A percentile compares a stretch with the other conserved stretches of the same genome.
Evolutionary conservation across 768 basidiomycete genomes (phyloP).

Genomic region (Russula sp.): DNA sequence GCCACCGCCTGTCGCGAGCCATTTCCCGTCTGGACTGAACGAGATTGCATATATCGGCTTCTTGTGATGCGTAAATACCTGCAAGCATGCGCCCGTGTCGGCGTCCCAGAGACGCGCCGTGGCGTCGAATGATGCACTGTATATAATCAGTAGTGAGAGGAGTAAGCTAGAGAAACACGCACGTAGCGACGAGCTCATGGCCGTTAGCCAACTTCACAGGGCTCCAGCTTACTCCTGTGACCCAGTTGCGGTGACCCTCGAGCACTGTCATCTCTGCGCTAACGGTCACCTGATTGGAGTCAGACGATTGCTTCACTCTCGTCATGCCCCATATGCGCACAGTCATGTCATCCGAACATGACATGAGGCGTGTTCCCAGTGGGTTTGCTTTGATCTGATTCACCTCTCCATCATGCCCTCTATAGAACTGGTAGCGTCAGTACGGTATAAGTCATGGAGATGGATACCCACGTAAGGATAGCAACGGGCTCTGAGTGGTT

Average conservation of each 20-base stretch:
- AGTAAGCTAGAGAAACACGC: constrained; percentile 32
- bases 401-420: constrained; percentile 73
- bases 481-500: constrained; percentile 53
- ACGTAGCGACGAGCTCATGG: constrained; percentile 73
- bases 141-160: background rate
- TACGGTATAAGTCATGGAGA: background rate
- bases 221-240: constrained; percentile 71
- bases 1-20: constrained; percentile 73
- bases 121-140: constrained; percentile 74
- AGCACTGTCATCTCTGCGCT: constrained; percentile 44
- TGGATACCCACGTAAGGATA: constrained; percentile 54
- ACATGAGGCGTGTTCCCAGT: constrained; percentile 63
- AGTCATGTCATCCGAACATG: constrained; percentile 79
- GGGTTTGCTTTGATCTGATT: constrained; percentile 74
- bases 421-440: constrained; percentile 33
- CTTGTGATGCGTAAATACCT: constrained; percentile 67
- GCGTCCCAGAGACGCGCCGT: constrained; percentile 84
- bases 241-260: constrained; percentile 61
- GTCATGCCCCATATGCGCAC: constrained; percentile 74
- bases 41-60: constrained; percentile 68
- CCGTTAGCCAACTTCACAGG: constrained; percentile 47
- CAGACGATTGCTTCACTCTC: constrained; percentile 39
- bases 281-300: constrained; percentile 23
- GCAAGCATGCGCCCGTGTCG: constrained; percentile 68
- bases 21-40: constrained; percentile 72